Evolutionary conservation across 2,329 filamentous ascomycete genomes (phyloP), one percentile per base, ranked within the genome.

Genomic region (Pezicula neosporulosa): DNA sequence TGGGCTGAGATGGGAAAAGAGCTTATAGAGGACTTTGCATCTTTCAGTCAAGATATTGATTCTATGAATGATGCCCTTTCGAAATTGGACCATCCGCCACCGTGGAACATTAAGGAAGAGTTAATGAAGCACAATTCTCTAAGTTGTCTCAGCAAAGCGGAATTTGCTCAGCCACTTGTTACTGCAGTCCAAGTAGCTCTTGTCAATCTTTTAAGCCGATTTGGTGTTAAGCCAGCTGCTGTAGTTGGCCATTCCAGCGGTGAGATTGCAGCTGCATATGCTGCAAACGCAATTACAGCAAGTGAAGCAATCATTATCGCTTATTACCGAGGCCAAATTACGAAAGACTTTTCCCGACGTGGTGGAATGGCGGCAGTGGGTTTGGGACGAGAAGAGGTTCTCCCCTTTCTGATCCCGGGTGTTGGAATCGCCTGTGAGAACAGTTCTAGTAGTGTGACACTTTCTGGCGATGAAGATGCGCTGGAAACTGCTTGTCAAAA

Each of bases 241-340:
- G 72, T 76, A 0, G 63, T 69, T 4, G 72, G 75, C 1, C 75
- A 78, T 56, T 77, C 73, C 1, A 69, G 65, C 39, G 75, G 75
- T 6, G 76, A 78, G 52, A 76, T 77, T 42, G 73, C 63, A 2
- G 75, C 75, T 2, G 74, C 75, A 0, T 77, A 71, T 48, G 65
- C 72, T 1, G 60, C 68, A 1, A 70, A 68, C 2, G 58, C 60
- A 1, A 39, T 74, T 1, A 63, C 58, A 10, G 52, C 56, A 12
- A 53, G 60, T 5, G 60, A 65, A 30, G 69, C 69, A 16, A 57
- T 65, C 64, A 66, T 69, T 1, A 66, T 75, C 6, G 77, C 77
- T 2, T 81, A 79, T 56, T 53, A 59, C 52, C 47, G 67, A 46
- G 53, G 63, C 35, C 24, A 46, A 10, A 50, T 44, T 12, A 18